A percentile compares a stretch with the other conserved stretches of the same genome.
These are phyloP conservation scores for Pulveroboletus sp. DNA, from an alignment of 768 basidiomycete genomes.

Conservation along the genomic window DNA sequence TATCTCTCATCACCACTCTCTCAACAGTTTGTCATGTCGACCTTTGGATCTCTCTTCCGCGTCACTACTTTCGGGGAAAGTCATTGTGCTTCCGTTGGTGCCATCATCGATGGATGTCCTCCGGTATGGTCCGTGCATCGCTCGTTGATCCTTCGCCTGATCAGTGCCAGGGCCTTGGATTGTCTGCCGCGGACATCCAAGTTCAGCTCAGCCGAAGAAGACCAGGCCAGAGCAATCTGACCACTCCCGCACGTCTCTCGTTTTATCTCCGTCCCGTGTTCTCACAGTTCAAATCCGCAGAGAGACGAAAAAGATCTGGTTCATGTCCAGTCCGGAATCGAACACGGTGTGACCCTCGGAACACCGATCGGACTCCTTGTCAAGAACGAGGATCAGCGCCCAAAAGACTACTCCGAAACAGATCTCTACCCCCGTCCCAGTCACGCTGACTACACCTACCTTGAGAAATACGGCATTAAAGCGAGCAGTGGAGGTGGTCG, in stretches of 20 bases:
- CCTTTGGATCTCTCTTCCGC: slow-evolving; percentile 86
- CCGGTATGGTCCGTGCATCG: slow-evolving; percentile 56
- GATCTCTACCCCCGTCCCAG: slow-evolving; percentile 96
- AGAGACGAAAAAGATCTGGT: slow-evolving; percentile 95
- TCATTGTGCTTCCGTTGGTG: slow-evolving; percentile 95
- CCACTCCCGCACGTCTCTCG: slow-evolving; percentile 75
- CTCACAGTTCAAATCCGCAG: slow-evolving; percentile 39
- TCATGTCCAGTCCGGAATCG: slow-evolving; percentile 88
- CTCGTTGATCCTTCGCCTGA: slow-evolving; percentile 11
- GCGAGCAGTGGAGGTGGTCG: slow-evolving; percentile 96
- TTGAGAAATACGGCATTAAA: slow-evolving; percentile 96
- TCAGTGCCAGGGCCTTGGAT: slow-evolving; percentile 66
- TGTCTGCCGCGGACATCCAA: slow-evolving; percentile 85
- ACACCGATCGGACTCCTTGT: slow-evolving; percentile 98
- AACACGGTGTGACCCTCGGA: slow-evolving; percentile 92
- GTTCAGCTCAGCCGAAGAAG: slow-evolving; percentile 85
- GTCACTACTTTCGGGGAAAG: slow-evolving; percentile 99
- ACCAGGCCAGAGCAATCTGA: slow-evolving; percentile 95
- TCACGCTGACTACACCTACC: slow-evolving; percentile 97
- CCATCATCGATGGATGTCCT: slow-evolving; percentile 96
- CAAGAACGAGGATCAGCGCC: slow-evolving; percentile 96
- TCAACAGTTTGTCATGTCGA: slow-evolving; percentile 62
- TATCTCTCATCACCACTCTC: slow-evolving; percentile 12
- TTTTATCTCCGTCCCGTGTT: not conserved
- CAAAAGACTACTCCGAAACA: slow-evolving; percentile 98